Conservation (phyloP, 139 green algal species). For the Volvox africanus region DNA sequence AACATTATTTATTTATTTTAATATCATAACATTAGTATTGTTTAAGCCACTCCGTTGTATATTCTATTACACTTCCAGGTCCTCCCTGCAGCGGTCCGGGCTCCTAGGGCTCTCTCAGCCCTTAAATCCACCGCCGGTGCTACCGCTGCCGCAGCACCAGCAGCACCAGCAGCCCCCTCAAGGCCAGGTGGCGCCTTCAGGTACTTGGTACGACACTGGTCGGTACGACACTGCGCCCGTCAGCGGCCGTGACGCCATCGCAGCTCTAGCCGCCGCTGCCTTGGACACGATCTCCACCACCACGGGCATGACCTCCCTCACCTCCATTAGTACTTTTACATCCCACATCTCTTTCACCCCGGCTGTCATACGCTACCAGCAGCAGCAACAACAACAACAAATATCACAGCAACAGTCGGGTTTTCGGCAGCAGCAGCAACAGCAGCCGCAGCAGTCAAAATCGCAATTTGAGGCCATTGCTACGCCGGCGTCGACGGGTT, state of each 20-base stretch:
- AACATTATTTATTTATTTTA: no score
- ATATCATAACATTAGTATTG: no score
- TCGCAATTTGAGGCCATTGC: neutral
- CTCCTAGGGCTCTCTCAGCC: conserved; percentile 25
- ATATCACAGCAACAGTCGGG: neutral
- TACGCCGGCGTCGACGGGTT: neutral
- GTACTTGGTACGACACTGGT: no score
- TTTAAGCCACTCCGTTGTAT: no score
- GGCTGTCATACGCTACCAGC: neutral
- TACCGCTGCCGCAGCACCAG: neutral
- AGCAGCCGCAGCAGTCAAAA: neutral
- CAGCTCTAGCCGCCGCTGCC: neutral
- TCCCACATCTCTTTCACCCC: conserved; percentile 25
- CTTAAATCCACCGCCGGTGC: neutral
- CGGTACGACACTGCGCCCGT: no score
- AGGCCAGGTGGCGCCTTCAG: no score
- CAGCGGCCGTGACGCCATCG: neutral
- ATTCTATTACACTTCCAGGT: neutral
- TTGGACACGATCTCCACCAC: neutral
- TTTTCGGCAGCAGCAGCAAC: neutral
- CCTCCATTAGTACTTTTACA: neutral
- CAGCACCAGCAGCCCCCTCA: neutral
- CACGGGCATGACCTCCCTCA: conserved; percentile 6
- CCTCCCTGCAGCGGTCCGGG: conserved; percentile 23
- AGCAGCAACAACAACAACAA: neutral